Conservation (phyloP, 257 asterid species). For the Solanum raphanifolium region DNA sequence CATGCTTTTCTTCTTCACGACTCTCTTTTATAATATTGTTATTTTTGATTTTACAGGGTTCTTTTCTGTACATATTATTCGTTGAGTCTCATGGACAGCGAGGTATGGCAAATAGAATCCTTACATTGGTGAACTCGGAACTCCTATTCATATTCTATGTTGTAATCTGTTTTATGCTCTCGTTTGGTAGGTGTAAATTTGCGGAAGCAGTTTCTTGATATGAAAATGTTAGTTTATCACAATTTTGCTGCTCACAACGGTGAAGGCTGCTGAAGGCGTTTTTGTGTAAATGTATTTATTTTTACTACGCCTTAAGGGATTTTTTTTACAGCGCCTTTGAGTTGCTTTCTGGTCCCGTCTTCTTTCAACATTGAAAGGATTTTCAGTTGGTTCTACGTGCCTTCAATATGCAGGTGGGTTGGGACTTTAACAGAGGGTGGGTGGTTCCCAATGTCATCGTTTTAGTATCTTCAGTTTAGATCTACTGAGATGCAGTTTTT, state of each 20-base stretch:
- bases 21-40: neutral
- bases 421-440: neutral
- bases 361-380: neutral
- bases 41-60: conserved; percentile 33
- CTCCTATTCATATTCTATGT: neutral
- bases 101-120: conserved; percentile 22
- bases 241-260: conserved; percentile 4
- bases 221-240: conserved; percentile 8
- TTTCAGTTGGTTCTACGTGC: neutral
- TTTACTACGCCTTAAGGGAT: neutral
- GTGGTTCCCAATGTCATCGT: neutral
- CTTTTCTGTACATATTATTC: conserved; percentile 51
- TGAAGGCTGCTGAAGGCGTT: neutral
- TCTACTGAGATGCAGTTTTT: neutral
- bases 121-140: neutral
- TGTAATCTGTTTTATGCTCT: conserved; percentile 6
- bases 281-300: neutral
- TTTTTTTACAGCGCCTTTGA: neutral
- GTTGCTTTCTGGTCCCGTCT: neutral
- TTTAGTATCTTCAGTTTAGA: neutral
- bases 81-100: conserved; percentile 22
- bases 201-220: conserved; percentile 10
- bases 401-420: neutral
- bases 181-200: conserved; percentile 45
- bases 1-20: neutral